These are phyloP conservation scores for Neurospora sp. DNA, from an alignment of 2,329 filamentous ascomycete species.

Conservation along the genomic window DNA sequence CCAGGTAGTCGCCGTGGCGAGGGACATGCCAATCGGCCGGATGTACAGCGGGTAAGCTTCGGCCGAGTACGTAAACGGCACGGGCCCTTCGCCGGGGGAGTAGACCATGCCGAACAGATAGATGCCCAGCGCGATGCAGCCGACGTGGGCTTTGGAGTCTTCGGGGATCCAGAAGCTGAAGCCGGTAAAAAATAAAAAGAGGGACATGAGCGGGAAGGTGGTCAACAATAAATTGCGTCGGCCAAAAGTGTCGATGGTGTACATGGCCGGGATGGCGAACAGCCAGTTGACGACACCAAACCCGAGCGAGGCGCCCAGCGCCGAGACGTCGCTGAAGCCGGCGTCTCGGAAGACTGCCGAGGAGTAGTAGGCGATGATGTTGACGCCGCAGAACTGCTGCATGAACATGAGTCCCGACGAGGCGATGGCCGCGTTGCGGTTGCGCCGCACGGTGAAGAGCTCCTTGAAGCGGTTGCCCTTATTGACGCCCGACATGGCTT, in stretches of 20 bases:
- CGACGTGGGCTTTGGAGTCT: constrained; percentile 27
- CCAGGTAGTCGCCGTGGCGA: constrained; percentile 45
- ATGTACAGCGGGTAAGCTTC: constrained; percentile 58
- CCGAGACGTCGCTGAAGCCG: constrained; percentile 38
- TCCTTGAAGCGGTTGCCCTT: constrained; percentile 41
- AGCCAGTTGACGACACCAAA: constrained; percentile 57
- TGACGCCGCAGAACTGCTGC: constrained; percentile 46
- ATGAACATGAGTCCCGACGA: constrained; percentile 58
- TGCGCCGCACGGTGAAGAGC: constrained; percentile 50
- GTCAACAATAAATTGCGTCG: constrained; percentile 52
- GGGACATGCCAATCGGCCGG: constrained; percentile 51
- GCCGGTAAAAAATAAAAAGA: constrained; percentile 36
- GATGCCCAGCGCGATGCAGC: constrained; percentile 37
- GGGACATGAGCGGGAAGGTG: constrained; percentile 57
- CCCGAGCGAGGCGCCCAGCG: constrained; percentile 51
- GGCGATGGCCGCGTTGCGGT: constrained; percentile 50
- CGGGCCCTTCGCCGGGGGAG: constrained; percentile 51
- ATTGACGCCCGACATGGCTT: constrained; percentile 35
- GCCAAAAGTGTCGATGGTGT: constrained; percentile 60
- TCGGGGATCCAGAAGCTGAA: constrained; percentile 36
- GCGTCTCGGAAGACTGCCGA: constrained; percentile 51
- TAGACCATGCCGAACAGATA: constrained; percentile 42
- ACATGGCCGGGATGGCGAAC: constrained; percentile 53
- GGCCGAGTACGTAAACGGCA: constrained; percentile 58
- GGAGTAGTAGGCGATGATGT: constrained; percentile 49